These are phyloP conservation scores for Aspergillus alliaceus DNA, from an alignment of 2,329 filamentous ascomycete species.

Conservation along the genomic window DNA sequence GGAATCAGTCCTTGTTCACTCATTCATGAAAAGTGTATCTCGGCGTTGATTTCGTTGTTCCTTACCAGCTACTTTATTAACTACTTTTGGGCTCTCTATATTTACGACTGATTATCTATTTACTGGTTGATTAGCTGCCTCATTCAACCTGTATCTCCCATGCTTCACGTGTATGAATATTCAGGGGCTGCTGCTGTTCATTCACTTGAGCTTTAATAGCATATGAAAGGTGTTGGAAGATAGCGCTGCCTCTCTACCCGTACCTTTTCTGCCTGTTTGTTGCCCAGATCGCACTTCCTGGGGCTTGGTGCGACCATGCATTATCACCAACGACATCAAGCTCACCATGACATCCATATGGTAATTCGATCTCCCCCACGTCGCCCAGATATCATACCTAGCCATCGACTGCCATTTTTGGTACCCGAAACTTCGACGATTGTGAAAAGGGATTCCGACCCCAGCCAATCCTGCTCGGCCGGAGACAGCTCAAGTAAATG, in stretches of 20 bases:
- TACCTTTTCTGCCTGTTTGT: background rate
- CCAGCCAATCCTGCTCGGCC: constrained; percentile 20
- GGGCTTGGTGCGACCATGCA: constrained; percentile 22
- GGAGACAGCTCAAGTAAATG: constrained; percentile 42
- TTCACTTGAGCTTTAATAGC: background rate
- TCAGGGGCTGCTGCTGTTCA: background rate
- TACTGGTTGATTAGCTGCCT: background rate
- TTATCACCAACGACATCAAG: constrained; percentile 23
- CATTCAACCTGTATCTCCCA: background rate
- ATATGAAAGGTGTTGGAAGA: background rate
- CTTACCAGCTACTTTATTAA: background rate
- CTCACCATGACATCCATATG: constrained; percentile 27
- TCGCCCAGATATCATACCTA: constrained; percentile 28
- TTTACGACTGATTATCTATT: background rate
- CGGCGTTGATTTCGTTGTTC: constrained; percentile 10
- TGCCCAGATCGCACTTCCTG: background rate
- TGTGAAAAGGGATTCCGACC: constrained; percentile 26
- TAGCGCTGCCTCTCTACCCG: background rate
- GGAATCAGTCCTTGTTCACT: constrained; percentile 26
- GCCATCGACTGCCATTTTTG: constrained; percentile 23
- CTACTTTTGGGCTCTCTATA: background rate
- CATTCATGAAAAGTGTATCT: constrained; percentile 18
- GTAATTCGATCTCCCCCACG: constrained; percentile 18
- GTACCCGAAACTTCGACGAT: constrained; percentile 24
- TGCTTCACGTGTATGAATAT: background rate